Conservation (phyloP, 495 filamentous ascomycete species). For the Penicillium manginii region DNA sequence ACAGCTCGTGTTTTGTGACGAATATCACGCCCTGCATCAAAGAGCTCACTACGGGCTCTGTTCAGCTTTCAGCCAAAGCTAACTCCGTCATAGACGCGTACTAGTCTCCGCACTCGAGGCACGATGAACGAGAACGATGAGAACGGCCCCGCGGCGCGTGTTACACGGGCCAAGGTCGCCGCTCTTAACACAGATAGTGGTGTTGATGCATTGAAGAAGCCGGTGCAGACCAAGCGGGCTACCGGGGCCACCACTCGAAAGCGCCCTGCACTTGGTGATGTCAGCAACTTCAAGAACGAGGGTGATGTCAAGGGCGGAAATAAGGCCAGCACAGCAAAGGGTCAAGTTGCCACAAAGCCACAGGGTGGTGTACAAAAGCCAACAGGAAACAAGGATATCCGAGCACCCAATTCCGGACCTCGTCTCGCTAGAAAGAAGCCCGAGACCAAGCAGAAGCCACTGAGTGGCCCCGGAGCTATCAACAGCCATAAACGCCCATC, state of each 20-base stretch:
- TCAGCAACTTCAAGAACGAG: constrained; percentile 89
- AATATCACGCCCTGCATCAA: neutral
- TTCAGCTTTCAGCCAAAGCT: constrained; percentile 11
- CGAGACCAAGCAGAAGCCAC: constrained; percentile 70
- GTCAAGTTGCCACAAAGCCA: constrained; percentile 53
- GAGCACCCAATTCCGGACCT: constrained; percentile 58
- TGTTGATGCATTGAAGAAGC: constrained; percentile 66
- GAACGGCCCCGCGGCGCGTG: constrained; percentile 74
- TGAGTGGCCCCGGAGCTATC: constrained; percentile 69
- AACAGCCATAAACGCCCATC: constrained; percentile 62
- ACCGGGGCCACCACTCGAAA: constrained; percentile 53
- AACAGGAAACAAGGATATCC: constrained; percentile 58
- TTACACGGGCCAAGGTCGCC: constrained; percentile 86
- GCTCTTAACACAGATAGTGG: constrained; percentile 64
- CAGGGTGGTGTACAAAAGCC: constrained; percentile 27
- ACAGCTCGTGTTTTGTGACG: constrained; percentile 9
- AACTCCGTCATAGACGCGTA: constrained; percentile 49
- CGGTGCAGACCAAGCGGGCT: constrained; percentile 75
- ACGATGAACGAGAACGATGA: constrained; percentile 93
- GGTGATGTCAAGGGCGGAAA: constrained; percentile 66
- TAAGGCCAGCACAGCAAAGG: constrained; percentile 55
- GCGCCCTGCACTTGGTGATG: constrained; percentile 81
- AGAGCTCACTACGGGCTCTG: constrained; percentile 17
- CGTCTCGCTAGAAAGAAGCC: constrained; percentile 73
- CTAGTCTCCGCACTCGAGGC: constrained; percentile 61